These are phyloP conservation scores for Cladorrhinum sp. DNA, from an alignment of 2,329 filamentous ascomycete species.

Conservation along the genomic window DNA sequence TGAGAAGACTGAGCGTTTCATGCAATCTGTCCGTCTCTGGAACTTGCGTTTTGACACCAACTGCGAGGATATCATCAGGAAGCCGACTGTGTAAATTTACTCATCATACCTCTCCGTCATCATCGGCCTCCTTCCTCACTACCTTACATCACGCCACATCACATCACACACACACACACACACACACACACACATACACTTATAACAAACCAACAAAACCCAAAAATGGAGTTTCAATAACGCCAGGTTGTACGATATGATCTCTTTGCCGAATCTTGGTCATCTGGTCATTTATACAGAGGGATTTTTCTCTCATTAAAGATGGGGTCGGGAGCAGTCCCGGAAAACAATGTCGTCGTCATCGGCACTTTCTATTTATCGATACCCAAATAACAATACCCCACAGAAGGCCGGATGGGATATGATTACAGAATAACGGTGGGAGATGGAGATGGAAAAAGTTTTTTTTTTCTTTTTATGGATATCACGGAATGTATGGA, in stretches of 20 bases:
- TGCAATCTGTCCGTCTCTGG: constrained; percentile 85
- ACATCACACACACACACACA: neutral
- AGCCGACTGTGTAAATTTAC: constrained; percentile 51
- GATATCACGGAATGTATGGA: neutral
- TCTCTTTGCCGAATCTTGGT: constrained; percentile 28
- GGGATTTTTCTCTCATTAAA: constrained; percentile 20
- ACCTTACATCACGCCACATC: constrained; percentile 1
- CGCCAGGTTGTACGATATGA: constrained; percentile 30
- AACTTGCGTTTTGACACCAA: constrained; percentile 93
- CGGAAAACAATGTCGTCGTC: constrained; percentile 23
- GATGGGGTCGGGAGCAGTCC: constrained; percentile 27
- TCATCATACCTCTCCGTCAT: neutral
- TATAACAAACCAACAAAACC: constrained; percentile 15
- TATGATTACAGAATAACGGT: constrained; percentile 3
- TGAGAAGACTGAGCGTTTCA: constrained; percentile 86
- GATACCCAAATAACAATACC: constrained; percentile 25
- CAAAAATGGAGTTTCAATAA: constrained; percentile 19
- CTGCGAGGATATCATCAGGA: constrained; percentile 80
- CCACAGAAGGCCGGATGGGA: constrained; percentile 14
- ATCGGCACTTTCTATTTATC: constrained; percentile 22
- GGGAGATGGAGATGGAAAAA: constrained; percentile 13
- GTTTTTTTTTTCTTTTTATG: neutral
- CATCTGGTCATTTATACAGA: constrained; percentile 20
- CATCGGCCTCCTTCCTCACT: constrained; percentile 7
- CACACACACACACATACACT: constrained; percentile 10